A percentile compares a stretch with the other conserved stretches of the same genome.
phyloP scores from a whole-genome alignment of 208 protist species.

The Trichomonas tenax region DNA sequence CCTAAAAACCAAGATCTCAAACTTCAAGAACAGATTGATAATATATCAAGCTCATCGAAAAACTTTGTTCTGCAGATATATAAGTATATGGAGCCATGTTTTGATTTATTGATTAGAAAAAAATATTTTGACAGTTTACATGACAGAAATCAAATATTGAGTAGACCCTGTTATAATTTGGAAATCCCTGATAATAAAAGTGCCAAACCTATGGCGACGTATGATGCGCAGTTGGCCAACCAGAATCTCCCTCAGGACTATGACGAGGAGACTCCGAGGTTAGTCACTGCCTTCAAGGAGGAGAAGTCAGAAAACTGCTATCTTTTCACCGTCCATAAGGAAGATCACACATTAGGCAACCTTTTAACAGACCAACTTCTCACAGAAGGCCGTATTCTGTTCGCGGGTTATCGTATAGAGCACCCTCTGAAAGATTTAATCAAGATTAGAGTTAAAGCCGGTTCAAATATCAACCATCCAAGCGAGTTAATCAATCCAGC shows the following conservation, averaged over 20 bases:
- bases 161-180: too few relatives aligned
- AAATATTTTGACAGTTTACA: too few relatives aligned
- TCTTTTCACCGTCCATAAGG: neutral
- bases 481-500: neutral
- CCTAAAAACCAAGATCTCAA: too few relatives aligned
- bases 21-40: too few relatives aligned
- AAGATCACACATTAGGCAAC: constrained; percentile 24
- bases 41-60: too few relatives aligned
- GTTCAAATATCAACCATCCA: neutral
- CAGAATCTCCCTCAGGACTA: neutral
- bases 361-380: constrained; percentile 12
- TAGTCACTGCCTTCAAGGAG: neutral
- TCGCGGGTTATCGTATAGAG: constrained; percentile 6
- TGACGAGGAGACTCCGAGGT: neutral
- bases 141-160: too few relatives aligned
- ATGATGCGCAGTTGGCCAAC: neutral
- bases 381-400: neutral
- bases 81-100: too few relatives aligned
- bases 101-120: too few relatives aligned
- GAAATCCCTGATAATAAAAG: neutral
- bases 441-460: neutral
- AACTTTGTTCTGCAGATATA: too few relatives aligned
- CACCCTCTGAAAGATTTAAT: constrained; percentile 14
- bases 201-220: neutral
- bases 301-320: neutral